A percentile compares a stretch with the other conserved stretches of the same genome.
These are phyloP conservation scores for Mucuna pruriens DNA, from an alignment of 306 rosid genomes.

Conservation along the genomic window DNA sequence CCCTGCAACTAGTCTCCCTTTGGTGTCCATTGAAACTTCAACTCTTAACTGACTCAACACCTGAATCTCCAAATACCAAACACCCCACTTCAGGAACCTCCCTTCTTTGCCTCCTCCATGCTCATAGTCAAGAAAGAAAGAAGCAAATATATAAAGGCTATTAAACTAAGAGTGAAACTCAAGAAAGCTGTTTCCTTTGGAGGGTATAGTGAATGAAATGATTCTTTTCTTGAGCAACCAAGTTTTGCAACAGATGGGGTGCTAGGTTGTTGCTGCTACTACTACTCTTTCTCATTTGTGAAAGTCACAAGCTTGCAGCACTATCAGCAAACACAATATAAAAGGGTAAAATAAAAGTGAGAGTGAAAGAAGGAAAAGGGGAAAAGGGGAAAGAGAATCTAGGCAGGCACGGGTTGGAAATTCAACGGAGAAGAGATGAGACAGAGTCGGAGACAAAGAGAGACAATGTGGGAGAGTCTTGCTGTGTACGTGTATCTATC, in stretches of 20 bases:
- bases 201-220: conserved; percentile 14
- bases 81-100: conserved; percentile 16
- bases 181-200: conserved; percentile 25
- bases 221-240: conserved; percentile 59
- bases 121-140: conserved; percentile 5
- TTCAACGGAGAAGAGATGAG: conserved; percentile 33
- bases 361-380: background rate
- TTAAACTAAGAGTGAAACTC: conserved; percentile 21
- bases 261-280: background rate
- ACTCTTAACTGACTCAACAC: conserved; percentile 21
- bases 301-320: conserved; percentile 34
- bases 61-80: conserved; percentile 34
- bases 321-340: background rate
- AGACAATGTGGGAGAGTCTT: conserved; percentile 4
- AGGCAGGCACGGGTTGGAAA: conserved; percentile 36
- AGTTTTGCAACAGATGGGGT: conserved; percentile 32
- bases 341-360: conserved; percentile 9
- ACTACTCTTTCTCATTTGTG: conserved; percentile 24
- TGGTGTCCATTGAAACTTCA: conserved; percentile 60
- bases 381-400: conserved; percentile 27
- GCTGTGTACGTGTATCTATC: background rate
- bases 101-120: conserved; percentile 33
- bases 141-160: conserved; percentile 20
- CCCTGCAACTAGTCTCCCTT: conserved; percentile 74
- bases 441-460: conserved; percentile 31